Conservation (phyloP, 805 yeast species). For the Candida sithepensis region DNA sequence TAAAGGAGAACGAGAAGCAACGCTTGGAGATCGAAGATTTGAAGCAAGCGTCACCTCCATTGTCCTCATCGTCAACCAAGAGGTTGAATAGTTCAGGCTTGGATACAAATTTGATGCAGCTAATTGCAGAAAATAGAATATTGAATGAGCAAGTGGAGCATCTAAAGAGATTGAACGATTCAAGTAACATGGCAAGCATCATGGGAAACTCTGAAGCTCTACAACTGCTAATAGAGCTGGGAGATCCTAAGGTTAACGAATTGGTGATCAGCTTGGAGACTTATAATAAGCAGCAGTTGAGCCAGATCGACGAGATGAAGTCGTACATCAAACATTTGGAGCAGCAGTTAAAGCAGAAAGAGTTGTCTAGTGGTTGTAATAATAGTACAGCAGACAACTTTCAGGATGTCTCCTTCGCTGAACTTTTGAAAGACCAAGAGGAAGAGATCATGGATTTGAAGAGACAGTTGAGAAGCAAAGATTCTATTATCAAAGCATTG, state of each 20-base stretch:
- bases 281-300: conserved; percentile 41
- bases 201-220: conserved; percentile 57
- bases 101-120: conserved; percentile 30
- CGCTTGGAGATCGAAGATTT: conserved; percentile 46
- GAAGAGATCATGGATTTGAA: conserved; percentile 66
- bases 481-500: conserved; percentile 71
- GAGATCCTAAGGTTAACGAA: conserved; percentile 34
- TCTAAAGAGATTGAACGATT: conserved; percentile 57
- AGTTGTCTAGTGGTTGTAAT: not conserved
- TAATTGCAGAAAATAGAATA: conserved; percentile 59
- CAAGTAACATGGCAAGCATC: conserved; percentile 32
- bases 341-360: conserved; percentile 37
- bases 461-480: conserved; percentile 65
- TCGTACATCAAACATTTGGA: conserved; percentile 61
- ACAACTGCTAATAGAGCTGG: conserved; percentile 46
- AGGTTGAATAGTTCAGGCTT: not conserved
- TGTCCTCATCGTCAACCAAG: not conserved
- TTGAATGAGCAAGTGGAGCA: conserved; percentile 69
- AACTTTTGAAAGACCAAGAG: conserved; percentile 52
- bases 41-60: conserved; percentile 15
- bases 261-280: conserved; percentile 45
- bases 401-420: not conserved
- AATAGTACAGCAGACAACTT: no score
- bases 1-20: conserved; percentile 58
- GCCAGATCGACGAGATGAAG: conserved; percentile 56